Conservation (phyloP, 2,329 filamentous ascomycete genomes). For the Alternaria infectoria region DNA sequence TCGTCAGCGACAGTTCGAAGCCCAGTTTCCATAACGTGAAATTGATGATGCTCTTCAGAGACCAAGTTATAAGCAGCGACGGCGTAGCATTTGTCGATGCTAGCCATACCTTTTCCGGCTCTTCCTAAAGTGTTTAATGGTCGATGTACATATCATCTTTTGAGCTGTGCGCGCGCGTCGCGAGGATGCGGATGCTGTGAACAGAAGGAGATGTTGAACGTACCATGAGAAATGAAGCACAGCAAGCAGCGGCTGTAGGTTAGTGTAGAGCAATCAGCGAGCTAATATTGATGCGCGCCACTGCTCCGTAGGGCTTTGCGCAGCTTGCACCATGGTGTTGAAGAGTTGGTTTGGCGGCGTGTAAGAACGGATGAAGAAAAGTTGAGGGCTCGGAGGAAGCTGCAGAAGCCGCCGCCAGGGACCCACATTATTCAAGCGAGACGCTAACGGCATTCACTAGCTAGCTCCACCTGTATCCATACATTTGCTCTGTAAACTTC, state of each 20-base stretch:
- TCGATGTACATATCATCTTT: slow-evolving; percentile 46
- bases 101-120: slow-evolving; percentile 60
- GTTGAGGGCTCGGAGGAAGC: slow-evolving; percentile 1
- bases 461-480: background rate
- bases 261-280: background rate
- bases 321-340: background rate
- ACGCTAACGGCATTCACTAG: slow-evolving; percentile 8
- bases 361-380: slow-evolving; percentile 9
- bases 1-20: slow-evolving; percentile 2
- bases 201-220: slow-evolving; percentile 6
- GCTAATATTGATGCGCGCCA: background rate
- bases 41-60: slow-evolving; percentile 45
- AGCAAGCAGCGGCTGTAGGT: background rate
- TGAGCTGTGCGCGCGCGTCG: slow-evolving; percentile 18
- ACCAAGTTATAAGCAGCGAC: slow-evolving; percentile 59
- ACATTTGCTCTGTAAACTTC: background rate
- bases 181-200: slow-evolving; percentile 5
- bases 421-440: slow-evolving; percentile 6
- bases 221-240: slow-evolving; percentile 8
- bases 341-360: background rate
- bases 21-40: background rate
- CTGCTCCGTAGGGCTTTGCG: background rate
- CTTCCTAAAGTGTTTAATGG: slow-evolving; percentile 55
- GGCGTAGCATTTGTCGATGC: slow-evolving; percentile 57
- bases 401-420: slow-evolving; percentile 2